Base-by-base conservation (phyloP, 257 asterid species). In the Jacaranda mimosifolia region DNA sequence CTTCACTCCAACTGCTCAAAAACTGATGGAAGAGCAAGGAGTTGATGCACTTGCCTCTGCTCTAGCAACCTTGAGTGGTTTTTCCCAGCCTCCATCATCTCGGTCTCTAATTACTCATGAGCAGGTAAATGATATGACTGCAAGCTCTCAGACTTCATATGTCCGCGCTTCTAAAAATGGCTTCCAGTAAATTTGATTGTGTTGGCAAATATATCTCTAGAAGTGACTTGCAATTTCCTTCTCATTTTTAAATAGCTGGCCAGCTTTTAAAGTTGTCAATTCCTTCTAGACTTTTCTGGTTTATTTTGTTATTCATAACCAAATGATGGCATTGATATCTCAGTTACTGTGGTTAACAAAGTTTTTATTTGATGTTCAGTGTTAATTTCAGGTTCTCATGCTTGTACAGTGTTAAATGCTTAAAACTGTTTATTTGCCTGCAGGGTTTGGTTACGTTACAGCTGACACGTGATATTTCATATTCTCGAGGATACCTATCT, bases 391-490 rank as follows among this genome's bases (percentile, higher is more conserved):
- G 52, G 15, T 48, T 63, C 48, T 56, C 52, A 17, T 63, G 62
- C 76, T 73, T 53, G 63, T 43, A 32, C 13, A 10, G 42, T 53
- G 7, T 32, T 76, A 4, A 14, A 71, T 60, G 1, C 32, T 26
- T 51, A 26, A 26, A 63, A 62, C 55, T 15, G 8, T 42, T 63
- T 79, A 36, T 74, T 69, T 74, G 40, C 48, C 63, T 82, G 70
- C 90, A 94, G 98, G 98, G 98, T 62, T 82, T 86, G 87, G 87
- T 86, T 68, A 94, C 98, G 15, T 76, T 94, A 80, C 98, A 91
- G 85, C 77, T 89, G 82, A 91, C 73, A 17, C 96, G 97, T n/a
- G 97, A 91, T 10, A 57, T 87, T 75, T 86, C 64, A 63, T 56
- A 35, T 80, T 63, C 96, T 68, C 85, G 91, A 76, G 98, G 98